Evolutionary conservation across 495 filamentous ascomycete species (phyloP).

Genomic region (Xylaria acuta): DNA sequence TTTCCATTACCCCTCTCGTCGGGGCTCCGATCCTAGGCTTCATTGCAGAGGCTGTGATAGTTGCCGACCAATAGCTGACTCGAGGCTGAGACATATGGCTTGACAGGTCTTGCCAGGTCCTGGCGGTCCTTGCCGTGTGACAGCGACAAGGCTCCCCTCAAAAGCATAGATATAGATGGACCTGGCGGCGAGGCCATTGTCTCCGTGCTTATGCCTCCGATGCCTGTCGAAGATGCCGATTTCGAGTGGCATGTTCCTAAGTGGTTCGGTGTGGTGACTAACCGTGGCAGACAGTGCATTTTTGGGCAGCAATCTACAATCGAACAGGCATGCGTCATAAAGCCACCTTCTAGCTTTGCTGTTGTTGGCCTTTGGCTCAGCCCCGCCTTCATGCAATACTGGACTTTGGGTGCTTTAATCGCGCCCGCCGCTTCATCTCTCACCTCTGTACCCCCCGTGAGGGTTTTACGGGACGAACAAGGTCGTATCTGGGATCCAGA

Average conservation of each 20-base stretch:
- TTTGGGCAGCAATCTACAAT: constrained; percentile 13
- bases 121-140: too few relatives aligned
- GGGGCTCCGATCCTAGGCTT: too few relatives aligned
- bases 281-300: constrained; percentile 8
- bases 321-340: not conserved
- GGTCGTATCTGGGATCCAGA: constrained; percentile 12
- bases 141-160: too few relatives aligned
- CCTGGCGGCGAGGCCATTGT: not conserved
- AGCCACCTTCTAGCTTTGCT: not conserved
- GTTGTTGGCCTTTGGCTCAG: constrained; percentile 6
- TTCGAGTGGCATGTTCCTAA: constrained; percentile 14
- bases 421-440: not conserved
- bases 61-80: too few relatives aligned
- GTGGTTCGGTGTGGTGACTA: not conserved
- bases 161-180: constrained; percentile 15
- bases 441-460: not conserved
- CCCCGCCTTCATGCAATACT: constrained; percentile 14
- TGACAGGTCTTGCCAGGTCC: too few relatives aligned
- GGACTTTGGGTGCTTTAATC: not conserved
- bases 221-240: not conserved
- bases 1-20: too few relatives aligned
- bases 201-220: constrained; percentile 10
- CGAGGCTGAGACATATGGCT: too few relatives aligned
- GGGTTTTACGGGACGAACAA: not conserved
- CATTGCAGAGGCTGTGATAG: too few relatives aligned